These are phyloP conservation scores for Solanum arcanum DNA, from an alignment of 257 asterid genomes.

Conservation along the genomic window DNA sequence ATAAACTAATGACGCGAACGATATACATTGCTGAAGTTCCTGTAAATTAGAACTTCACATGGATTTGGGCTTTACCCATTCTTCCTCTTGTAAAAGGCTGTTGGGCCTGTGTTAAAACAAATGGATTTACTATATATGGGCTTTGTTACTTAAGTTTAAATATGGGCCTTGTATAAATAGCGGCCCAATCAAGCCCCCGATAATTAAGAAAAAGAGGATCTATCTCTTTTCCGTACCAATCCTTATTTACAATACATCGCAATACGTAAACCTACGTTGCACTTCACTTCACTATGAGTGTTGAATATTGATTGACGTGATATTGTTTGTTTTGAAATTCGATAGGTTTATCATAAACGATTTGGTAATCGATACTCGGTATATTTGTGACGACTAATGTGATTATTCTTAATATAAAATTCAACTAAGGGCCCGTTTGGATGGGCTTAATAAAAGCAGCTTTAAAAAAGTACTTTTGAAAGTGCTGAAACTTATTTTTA, in stretches of 20 bases:
- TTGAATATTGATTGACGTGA: neutral
- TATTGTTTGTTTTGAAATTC: neutral
- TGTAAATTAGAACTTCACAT: no score
- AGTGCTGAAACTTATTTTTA: no score
- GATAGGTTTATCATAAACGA: neutral
- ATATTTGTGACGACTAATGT: neutral
- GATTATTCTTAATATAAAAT: neutral
- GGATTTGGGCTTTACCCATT: no score
- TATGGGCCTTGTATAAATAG: neutral
- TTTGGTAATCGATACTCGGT: neutral
- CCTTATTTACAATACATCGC: neutral
- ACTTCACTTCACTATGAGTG: neutral
- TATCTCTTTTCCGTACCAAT: neutral
- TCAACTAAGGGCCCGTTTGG: no score
- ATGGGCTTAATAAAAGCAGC: no score
- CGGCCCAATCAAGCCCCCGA: neutral
- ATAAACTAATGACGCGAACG: no score
- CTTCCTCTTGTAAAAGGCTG: no score
- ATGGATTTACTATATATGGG: neutral
- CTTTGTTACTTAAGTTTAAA: neutral
- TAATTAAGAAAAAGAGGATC: neutral
- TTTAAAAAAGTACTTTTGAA: no score
- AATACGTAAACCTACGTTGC: neutral
- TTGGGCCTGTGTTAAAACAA: neutral
- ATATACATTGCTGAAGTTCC: no score